Evolutionary conservation across 257 asterid species (phyloP).

Genomic region (Solanum rostratum): DNA sequence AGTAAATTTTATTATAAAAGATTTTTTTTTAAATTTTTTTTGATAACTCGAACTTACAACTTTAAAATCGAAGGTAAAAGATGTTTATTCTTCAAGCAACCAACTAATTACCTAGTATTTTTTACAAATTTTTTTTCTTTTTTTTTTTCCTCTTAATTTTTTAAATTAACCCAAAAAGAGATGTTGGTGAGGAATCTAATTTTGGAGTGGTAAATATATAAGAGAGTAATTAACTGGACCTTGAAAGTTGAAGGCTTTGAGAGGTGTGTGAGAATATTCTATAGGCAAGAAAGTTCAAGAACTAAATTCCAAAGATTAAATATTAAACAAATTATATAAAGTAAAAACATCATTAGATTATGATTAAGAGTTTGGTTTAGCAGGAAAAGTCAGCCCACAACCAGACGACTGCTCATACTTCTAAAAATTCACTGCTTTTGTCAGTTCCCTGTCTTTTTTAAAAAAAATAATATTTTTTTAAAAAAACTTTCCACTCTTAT

Average conservation of each 20-base stretch:
- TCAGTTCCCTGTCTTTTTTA: slow-evolving; percentile 29
- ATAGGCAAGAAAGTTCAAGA: slow-evolving; percentile 50
- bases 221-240: slow-evolving; percentile 30
- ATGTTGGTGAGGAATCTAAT: slow-evolving; percentile 6
- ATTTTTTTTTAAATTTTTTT: too few relatives aligned
- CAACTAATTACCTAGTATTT: neutral
- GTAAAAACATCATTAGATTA: slow-evolving; percentile 70
- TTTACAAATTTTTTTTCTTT: too few relatives aligned
- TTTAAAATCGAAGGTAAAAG: accelerated
- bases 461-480: neutral
- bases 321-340: slow-evolving; percentile 42
- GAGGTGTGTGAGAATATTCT: slow-evolving; percentile 61
- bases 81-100: neutral
- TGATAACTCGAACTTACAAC: accelerated
- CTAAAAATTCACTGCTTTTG: slow-evolving; percentile 78
- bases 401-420: slow-evolving; percentile 53
- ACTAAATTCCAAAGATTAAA: slow-evolving; percentile 68
- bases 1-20: too few relatives aligned
- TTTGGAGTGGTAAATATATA: neutral
- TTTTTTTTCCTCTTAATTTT: too few relatives aligned
- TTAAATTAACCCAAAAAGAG: neutral
- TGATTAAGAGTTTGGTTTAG: slow-evolving; percentile 29
- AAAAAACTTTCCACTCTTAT: neutral
- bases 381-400: slow-evolving; percentile 89
- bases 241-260: slow-evolving; percentile 62